Base-by-base conservation (phyloP, 306 rosid genomes). In the Begonia masoniana region DNA sequence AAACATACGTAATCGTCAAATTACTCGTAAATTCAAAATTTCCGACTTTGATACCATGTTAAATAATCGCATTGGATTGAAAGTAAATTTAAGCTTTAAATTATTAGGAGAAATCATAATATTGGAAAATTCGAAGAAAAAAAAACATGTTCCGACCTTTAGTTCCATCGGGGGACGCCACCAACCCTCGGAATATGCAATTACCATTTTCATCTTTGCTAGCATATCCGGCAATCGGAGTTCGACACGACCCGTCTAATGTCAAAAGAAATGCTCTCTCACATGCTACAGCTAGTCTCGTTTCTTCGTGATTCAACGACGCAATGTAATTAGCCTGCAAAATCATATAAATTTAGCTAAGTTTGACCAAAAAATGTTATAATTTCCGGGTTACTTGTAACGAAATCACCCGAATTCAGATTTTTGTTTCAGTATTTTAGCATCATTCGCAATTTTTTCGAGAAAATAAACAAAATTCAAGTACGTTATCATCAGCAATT, bases 211-310 rank as follows among this genome's bases (percentile, higher is more conserved):
- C 82, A 36, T 63, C 85, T 71, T 74, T 83, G 64, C 69, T 64
- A 46, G 96, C 96, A 68, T 87, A 87, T 50, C 96, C 94, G 1
- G 94, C 96, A 43, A 87, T 87, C 15, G 96, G 96, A 51, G 96
- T 87, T 35, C 94, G 94, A 68, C 94, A 87, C 41, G 96, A 87
- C 45, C 96, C 96, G 58, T 87, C 94, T 46, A 87, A 58, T 36
- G 84, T 87, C 77, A 50, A 14, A 50, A 87, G 87, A 54, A 83
- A 87, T 48, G 82, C 86, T 78, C 96, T 76, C 85, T 87, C 96
- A 47, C 87, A 78, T 39, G 79, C 75, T 63, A 87, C 82, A 10
- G 94, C 94, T 50, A 83, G 65, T 64, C 96, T 78, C 23, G 96
- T 87, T 68, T 87, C 96, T 75, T 87, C 89, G 41, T 87, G 94